Conservation (phyloP, 345 rosid genomes). For the Brassica rapa region DNA sequence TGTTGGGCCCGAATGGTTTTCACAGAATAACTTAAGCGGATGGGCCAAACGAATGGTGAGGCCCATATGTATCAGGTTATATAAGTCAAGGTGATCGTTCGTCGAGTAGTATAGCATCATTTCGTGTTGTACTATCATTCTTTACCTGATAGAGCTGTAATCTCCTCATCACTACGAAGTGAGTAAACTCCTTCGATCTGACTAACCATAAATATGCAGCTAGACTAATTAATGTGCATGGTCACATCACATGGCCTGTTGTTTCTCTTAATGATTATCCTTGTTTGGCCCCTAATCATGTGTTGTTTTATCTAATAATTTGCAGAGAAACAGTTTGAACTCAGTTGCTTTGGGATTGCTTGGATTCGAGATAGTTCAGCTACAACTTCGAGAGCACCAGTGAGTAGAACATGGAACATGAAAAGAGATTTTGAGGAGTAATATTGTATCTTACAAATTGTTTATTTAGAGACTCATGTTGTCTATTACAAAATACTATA, state of each 20-base stretch:
- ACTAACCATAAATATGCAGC: no score
- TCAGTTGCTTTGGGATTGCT: constrained; percentile 27
- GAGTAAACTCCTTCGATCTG: no score
- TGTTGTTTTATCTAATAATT: constrained; percentile 33
- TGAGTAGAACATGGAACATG: constrained; percentile 27
- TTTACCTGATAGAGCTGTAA: no score
- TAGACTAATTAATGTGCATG: constrained; percentile 1
- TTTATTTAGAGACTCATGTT: no score
- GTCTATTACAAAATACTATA: no score
- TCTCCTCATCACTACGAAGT: no score
- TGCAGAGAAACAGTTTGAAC: constrained; percentile 51
- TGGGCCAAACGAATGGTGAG: not conserved
- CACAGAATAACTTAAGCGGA: not conserved
- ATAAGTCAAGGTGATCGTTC: no score
- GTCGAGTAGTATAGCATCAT: no score
- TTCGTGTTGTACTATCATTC: no score
- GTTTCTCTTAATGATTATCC: constrained; percentile 4
- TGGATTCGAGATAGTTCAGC: constrained; percentile 32
- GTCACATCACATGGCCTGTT: constrained; percentile 29
- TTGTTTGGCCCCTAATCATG: constrained; percentile 3
- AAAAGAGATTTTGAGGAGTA: constrained; percentile 39
- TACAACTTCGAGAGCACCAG: constrained; percentile 45
- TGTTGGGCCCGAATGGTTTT: not conserved
- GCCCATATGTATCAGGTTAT: no score
- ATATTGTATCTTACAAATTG: no score